Base-by-base conservation (phyloP, 306 rosid genomes). In the Hylodesmum podocarpum region DNA sequence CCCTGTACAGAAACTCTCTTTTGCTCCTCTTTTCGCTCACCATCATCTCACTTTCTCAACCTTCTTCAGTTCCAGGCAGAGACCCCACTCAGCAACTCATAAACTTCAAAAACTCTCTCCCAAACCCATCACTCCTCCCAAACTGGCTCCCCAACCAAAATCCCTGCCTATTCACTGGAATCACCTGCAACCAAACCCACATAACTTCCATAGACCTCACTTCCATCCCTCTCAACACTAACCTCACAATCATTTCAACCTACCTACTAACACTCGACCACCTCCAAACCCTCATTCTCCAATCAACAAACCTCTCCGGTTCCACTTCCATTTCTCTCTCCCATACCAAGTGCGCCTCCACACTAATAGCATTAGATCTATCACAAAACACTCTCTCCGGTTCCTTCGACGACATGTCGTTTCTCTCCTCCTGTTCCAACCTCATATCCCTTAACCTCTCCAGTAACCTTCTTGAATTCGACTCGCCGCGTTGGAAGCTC, bases 401-500 rank as follows among this genome's bases (percentile, higher is more conserved):
- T 0, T 77, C 88, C 6, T 14, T 92, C 6, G 78, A 85, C 0
- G 82, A 76, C 39, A 31, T 86, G 6, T 62, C 96, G 2, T 69
- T 24, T 49, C 75, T 92, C 1, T 37, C 80, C 8, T 37, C 85
- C 1, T 96, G 99, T 75, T 22, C 87, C 2, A 51, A 27, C 39
- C 75, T 96, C 41, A 85, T 83, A 18, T 75, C 79, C n/a, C 93
- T 96, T 0, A 92, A 96, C 75, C 82, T 96, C 8, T 91, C 98
- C 1, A 33, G 15, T 36, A 96, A 96, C 80, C 13, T 9, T 0
- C 88, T 96, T 3, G 28, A 51, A 8, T 76, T 70, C 8, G 53
- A 25, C 8, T 33, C 76, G 0, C 19, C 70, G 0, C 66, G 3
- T 69, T 84, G 43, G 77, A 79, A 14, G 10, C 83, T 88, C n/a